These are phyloP conservation scores for Ceratobasidium sp. DNA, from an alignment of 1,284 basidiomycete species.

Conservation along the genomic window DNA sequence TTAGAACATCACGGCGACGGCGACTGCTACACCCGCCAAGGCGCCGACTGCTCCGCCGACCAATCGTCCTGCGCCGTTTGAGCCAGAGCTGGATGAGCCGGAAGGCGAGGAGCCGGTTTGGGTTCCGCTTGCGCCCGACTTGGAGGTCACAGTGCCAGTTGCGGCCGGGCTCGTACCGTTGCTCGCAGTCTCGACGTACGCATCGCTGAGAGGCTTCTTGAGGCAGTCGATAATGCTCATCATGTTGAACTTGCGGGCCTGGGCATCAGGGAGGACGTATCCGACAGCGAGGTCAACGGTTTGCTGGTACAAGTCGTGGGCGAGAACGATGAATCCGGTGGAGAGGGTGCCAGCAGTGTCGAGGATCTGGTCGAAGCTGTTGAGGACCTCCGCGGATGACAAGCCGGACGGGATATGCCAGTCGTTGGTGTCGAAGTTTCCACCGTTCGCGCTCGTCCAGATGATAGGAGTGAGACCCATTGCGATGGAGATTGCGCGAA, in stretches of 20 bases:
- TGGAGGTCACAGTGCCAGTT: slow-evolving; percentile 8
- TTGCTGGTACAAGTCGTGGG: slow-evolving; percentile 48
- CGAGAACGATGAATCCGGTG: slow-evolving; percentile 47
- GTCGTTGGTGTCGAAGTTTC: slow-evolving; percentile 48
- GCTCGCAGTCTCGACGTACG: slow-evolving; percentile 47
- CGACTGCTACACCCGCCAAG: slow-evolving; percentile 30
- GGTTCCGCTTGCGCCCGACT: not conserved
- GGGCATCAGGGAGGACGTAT: slow-evolving; percentile 46
- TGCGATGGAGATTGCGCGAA: slow-evolving; percentile 59
- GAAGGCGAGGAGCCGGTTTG: not conserved
- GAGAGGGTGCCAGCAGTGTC: slow-evolving; percentile 38
- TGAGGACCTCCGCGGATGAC: slow-evolving; percentile 38
- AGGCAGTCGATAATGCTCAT: slow-evolving; percentile 46
- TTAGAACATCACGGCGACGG: slow-evolving; percentile 32
- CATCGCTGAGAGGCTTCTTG: slow-evolving; percentile 45
- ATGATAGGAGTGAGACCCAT: slow-evolving; percentile 55
- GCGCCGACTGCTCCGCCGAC: slow-evolving; percentile 26
- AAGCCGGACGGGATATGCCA: slow-evolving; percentile 46
- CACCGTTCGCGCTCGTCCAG: slow-evolving; percentile 52
- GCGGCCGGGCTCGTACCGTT: slow-evolving; percentile 43
- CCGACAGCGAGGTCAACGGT: slow-evolving; percentile 49
- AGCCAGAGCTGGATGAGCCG: not conserved
- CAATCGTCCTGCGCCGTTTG: not conserved
- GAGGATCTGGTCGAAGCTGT: slow-evolving; percentile 44
- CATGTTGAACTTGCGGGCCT: slow-evolving; percentile 44